Conservation (phyloP, 2,329 filamentous ascomycete genomes). For the Fusarium albosuccineum region DNA sequence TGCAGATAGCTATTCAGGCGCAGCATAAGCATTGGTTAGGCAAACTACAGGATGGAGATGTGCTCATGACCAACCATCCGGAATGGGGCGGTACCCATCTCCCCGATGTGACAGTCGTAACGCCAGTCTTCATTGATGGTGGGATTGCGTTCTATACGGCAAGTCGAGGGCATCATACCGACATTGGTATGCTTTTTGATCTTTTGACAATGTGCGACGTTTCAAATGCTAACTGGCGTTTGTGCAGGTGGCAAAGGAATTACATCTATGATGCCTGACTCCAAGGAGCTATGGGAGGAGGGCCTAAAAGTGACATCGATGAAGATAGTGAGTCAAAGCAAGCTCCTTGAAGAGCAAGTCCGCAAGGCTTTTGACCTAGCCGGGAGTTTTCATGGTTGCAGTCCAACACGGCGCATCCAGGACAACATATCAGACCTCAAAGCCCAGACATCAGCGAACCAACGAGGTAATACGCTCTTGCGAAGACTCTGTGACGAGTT, state of each 20-base stretch:
- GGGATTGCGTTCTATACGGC: constrained; percentile 56
- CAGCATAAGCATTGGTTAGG: constrained; percentile 53
- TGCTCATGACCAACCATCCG: constrained; percentile 57
- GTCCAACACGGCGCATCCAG: constrained; percentile 51
- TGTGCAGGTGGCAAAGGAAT: constrained; percentile 6
- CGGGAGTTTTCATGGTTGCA: constrained; percentile 54
- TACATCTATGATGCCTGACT: constrained; percentile 18
- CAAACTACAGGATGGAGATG: constrained; percentile 54
- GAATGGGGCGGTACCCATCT: constrained; percentile 56
- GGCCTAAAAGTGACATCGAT: constrained; percentile 56
- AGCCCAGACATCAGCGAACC: constrained; percentile 59
- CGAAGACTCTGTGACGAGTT: constrained; percentile 51
- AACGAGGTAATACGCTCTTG: constrained; percentile 54
- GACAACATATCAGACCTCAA: constrained; percentile 61
- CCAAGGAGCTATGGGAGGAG: constrained; percentile 53
- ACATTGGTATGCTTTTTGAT: constrained; percentile 43
- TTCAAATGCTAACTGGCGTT: too few relatives aligned
- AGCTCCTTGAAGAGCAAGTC: constrained; percentile 53
- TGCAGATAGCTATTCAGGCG: constrained; percentile 56
- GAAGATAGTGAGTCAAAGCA: constrained; percentile 53
- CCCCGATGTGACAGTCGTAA: constrained; percentile 58
- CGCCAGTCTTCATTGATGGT: constrained; percentile 52
- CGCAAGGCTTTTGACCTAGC: constrained; percentile 49
- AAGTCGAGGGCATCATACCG: constrained; percentile 52
- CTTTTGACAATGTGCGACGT: too few relatives aligned